A percentile compares a stretch with the other conserved stretches of the same genome.
Evolutionary conservation across 2,329 filamentous ascomycete species (phyloP).

Genomic region (Acrocalymma vagum): DNA sequence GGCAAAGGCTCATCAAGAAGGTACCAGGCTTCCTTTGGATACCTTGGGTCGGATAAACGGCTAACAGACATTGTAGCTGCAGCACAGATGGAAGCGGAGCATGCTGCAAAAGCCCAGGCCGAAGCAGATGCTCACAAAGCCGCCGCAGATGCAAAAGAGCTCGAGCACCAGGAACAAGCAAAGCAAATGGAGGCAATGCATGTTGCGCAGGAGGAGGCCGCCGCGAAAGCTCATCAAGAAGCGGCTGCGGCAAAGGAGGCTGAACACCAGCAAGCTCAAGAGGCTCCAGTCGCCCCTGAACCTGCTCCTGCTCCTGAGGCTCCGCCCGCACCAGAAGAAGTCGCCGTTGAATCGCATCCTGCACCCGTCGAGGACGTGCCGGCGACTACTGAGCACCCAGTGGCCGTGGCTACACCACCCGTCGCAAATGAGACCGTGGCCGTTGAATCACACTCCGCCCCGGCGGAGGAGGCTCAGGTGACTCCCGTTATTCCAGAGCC

Average conservation of each 20-base stretch:
- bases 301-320: too few relatives aligned
- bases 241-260: conserved; percentile 28
- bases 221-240: conserved; percentile 17
- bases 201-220: conserved; percentile 7
- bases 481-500: too few relatives aligned
- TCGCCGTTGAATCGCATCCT: too few relatives aligned
- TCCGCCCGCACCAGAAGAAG: too few relatives aligned
- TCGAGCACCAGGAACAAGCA: conserved; percentile 10
- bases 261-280: too few relatives aligned
- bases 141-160: conserved; percentile 10
- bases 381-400: too few relatives aligned
- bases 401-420: too few relatives aligned
- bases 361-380: too few relatives aligned
- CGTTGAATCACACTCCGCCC: too few relatives aligned
- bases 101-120: conserved; percentile 11
- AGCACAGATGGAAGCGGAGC: conserved; percentile 6
- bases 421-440: too few relatives aligned
- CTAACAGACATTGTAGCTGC: conserved; percentile 6
- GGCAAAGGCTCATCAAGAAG: conserved; percentile 23
- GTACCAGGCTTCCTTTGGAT: conserved; percentile 1
- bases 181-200: conserved; percentile 10
- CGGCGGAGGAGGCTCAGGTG: too few relatives aligned
- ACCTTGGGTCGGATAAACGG: neutral
- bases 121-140: conserved; percentile 16
- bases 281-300: too few relatives aligned